These are phyloP conservation scores for Cladophialophora yegresii DNA, from an alignment of 2,329 filamentous ascomycete genomes.

Conservation along the genomic window DNA sequence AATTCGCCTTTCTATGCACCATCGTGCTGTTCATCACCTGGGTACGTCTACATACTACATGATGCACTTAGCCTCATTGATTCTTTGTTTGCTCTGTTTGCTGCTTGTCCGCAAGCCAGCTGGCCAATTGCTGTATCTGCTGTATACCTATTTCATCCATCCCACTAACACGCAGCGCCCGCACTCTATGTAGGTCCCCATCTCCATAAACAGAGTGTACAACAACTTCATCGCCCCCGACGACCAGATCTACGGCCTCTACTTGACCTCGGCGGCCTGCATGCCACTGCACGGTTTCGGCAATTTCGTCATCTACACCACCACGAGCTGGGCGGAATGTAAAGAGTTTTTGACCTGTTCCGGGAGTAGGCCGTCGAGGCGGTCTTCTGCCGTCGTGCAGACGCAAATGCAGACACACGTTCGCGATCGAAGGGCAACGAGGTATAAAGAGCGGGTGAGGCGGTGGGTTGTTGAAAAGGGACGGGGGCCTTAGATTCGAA, in stretches of 20 bases:
- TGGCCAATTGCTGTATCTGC: not conserved
- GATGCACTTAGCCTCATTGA: not conserved
- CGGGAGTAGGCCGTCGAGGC: conserved; percentile 1
- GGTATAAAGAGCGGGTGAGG: not conserved
- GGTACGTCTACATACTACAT: conserved; percentile 8
- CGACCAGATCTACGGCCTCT: conserved; percentile 28
- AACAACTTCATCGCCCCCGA: conserved; percentile 29
- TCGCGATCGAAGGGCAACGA: not conserved
- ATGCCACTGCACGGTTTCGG: conserved; percentile 30
- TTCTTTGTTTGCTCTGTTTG: not conserved
- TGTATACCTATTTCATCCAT: not conserved
- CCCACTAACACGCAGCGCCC: not conserved
- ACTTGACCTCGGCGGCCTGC: conserved; percentile 24
- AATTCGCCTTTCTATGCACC: conserved; percentile 29
- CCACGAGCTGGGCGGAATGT: conserved; percentile 27
- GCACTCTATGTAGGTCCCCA: conserved; percentile 15
- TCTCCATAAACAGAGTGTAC: conserved; percentile 28
- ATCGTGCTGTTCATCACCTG: conserved; percentile 30
- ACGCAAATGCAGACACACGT: not conserved
- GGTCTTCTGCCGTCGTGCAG: conserved; percentile 6
- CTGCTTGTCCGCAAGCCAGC: not conserved
- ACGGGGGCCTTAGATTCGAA: too few species aligned
- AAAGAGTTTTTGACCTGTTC: conserved; percentile 20
- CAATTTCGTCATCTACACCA: conserved; percentile 27
- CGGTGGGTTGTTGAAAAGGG: not conserved